Evolutionary conservation across 495 filamentous ascomycete genomes (phyloP).

Genomic region (Clohesyomyces aquaticus): DNA sequence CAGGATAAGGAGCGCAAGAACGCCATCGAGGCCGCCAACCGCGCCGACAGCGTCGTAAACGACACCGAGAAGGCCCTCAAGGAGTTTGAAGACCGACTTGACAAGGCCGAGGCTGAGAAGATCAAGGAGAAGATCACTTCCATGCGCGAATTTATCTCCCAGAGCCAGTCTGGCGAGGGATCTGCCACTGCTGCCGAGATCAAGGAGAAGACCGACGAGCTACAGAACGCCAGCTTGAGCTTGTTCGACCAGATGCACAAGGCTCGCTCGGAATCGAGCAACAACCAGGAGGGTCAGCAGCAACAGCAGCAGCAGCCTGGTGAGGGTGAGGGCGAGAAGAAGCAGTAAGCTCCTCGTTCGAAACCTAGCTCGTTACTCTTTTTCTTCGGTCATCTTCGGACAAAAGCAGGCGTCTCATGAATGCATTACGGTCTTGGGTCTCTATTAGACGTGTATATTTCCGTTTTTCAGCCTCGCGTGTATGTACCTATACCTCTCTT

Average conservation of each 20-base stretch:
- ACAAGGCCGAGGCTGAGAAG: conserved; percentile 91
- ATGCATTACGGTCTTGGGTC: conserved; percentile 27
- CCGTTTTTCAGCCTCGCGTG: neutral
- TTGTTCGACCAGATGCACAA: conserved; percentile 99
- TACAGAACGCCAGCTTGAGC: conserved; percentile 92
- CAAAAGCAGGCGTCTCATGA: conserved; percentile 37
- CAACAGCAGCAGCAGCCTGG: conserved; percentile 37
- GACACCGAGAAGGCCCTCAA: conserved; percentile 98
- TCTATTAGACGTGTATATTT: conserved; percentile 38
- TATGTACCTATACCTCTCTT: conserved; percentile 38
- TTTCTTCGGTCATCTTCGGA: conserved; percentile 17
- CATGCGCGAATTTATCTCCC: conserved; percentile 87
- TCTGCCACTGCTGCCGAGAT: conserved; percentile 82
- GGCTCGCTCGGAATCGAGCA: conserved; percentile 58
- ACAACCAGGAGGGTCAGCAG: conserved; percentile 57
- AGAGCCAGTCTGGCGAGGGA: conserved; percentile 93
- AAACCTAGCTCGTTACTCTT: conserved; percentile 18
- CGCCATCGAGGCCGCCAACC: conserved; percentile 93
- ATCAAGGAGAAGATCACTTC: conserved; percentile 91
- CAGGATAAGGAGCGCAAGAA: conserved; percentile 95
- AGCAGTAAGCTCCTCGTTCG: conserved; percentile 59
- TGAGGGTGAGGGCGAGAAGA: conserved; percentile 77
- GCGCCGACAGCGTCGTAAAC: conserved; percentile 92
- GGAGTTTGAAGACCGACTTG: conserved; percentile 92
- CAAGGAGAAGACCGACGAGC: conserved; percentile 97